Conservation (phyloP, 228 moss, liverwort and hornwort genomes). For the Sphagnum magellanicum region DNA sequence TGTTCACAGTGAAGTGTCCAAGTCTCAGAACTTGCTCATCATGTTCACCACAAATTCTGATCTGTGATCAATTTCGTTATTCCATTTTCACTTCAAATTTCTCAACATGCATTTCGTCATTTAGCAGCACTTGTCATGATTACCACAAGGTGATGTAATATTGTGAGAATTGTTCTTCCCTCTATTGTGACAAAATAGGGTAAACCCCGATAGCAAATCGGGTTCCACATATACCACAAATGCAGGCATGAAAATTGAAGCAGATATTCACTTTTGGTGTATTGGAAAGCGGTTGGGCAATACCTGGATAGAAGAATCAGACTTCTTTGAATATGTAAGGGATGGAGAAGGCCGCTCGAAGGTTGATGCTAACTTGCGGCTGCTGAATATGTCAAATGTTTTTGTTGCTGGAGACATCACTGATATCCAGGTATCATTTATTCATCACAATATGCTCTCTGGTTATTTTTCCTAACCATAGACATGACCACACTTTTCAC, state of each 20-base stretch:
- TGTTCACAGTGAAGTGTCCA: no score
- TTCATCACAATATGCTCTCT: background rate
- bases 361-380: slow-evolving; percentile 33
- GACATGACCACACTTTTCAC: no score
- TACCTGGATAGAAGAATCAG: slow-evolving; percentile 40
- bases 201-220: slow-evolving; percentile 26
- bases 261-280: slow-evolving; percentile 57
- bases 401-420: slow-evolving; percentile 71
- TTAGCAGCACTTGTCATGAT: no score
- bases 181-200: slow-evolving; percentile 5
- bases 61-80: no score
- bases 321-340: slow-evolving; percentile 23
- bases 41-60: no score
- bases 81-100: no score
- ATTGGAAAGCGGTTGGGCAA: slow-evolving; percentile 55
- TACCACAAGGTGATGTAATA: background rate
- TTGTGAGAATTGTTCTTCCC: slow-evolving; percentile 1
- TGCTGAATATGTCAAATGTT: slow-evolving; percentile 44
- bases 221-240: slow-evolving; percentile 52
- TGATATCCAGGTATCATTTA: slow-evolving; percentile 34
- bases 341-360: slow-evolving; percentile 39
- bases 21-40: no score
- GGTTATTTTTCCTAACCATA: background rate
- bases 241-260: slow-evolving; percentile 41
- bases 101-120: no score